phyloP scores from a whole-genome alignment of 2,329 filamentous ascomycete species.

The Exophiala sp. region DNA sequence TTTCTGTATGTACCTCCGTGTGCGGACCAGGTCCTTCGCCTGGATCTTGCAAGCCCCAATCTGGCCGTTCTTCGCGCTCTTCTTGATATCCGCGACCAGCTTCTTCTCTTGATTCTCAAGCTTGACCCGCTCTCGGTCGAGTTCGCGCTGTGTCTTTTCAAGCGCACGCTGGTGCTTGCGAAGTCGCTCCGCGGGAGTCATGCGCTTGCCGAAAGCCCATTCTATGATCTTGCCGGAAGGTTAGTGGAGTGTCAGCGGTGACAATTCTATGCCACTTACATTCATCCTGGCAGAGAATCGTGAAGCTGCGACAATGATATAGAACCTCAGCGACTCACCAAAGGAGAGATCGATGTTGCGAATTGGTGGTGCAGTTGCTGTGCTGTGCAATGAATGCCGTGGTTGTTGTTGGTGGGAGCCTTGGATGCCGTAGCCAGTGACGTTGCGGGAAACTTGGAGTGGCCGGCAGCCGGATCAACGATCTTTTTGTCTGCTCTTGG shows the following conservation, averaged over 20 bases:
- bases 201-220: constrained; percentile 99
- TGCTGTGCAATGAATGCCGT: neutral
- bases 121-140: constrained; percentile 91
- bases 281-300: constrained; percentile 33
- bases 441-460: neutral
- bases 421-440: neutral
- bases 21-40: constrained; percentile 91
- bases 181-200: constrained; percentile 72
- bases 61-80: constrained; percentile 95
- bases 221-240: constrained; percentile 67
- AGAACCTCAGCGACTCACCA: too few relatives aligned
- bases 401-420: constrained; percentile 4
- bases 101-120: constrained; percentile 99
- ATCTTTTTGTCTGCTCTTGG: neutral
- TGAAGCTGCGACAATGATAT: too few relatives aligned
- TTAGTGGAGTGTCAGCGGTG: constrained; percentile 19
- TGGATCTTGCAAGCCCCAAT: constrained; percentile 99
- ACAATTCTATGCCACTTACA: constrained; percentile 30
- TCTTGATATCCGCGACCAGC: constrained; percentile 90
- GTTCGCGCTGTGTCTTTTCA: constrained; percentile 93
- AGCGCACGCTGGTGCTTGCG: constrained; percentile 83
- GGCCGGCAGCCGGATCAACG: neutral
- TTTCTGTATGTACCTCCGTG: constrained; percentile 83
- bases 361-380: neutral
- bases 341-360: too few relatives aligned